Conservation (phyloP, 192 early-diverging fungal genomes). For the Rhizophagus clarus region DNA sequence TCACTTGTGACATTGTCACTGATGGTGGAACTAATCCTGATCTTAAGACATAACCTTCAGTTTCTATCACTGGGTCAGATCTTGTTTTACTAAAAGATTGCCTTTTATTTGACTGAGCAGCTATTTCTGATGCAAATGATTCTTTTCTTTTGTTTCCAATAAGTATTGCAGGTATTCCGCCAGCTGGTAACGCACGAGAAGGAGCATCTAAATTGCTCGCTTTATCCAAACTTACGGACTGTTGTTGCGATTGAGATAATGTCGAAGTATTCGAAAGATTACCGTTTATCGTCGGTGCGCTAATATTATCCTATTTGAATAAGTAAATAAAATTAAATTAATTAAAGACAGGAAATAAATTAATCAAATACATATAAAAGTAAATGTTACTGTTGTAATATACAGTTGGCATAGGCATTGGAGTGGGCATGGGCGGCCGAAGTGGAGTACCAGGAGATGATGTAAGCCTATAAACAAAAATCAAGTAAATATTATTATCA, state of each 20-base stretch:
- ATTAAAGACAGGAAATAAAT: not conserved
- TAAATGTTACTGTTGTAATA: not conserved
- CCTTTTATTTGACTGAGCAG: constrained; percentile 29
- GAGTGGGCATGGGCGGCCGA: not conserved
- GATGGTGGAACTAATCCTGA: constrained; percentile 44
- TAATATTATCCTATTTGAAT: not conserved
- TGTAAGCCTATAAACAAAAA: constrained; percentile 1
- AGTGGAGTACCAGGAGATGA: not conserved
- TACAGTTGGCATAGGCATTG: not conserved
- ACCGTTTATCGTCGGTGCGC: not conserved
- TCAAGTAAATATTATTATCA: not conserved
- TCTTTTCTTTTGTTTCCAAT: constrained; percentile 55
- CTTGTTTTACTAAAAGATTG: constrained; percentile 33
- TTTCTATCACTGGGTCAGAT: constrained; percentile 19
- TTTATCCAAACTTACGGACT: not conserved
- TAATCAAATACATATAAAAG: not conserved
- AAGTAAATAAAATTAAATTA: not conserved
- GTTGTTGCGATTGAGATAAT: not conserved
- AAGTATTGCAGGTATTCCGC: constrained; percentile 44
- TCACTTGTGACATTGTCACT: constrained; percentile 46
- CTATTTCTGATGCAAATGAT: constrained; percentile 23
- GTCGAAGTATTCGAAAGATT: not conserved
- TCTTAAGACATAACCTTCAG: constrained; percentile 34
- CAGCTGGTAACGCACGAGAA: constrained; percentile 36
- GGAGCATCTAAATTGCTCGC: constrained; percentile 41